phyloP scores from a whole-genome alignment of 768 basidiomycete species.

The Postia placenta region DNA sequence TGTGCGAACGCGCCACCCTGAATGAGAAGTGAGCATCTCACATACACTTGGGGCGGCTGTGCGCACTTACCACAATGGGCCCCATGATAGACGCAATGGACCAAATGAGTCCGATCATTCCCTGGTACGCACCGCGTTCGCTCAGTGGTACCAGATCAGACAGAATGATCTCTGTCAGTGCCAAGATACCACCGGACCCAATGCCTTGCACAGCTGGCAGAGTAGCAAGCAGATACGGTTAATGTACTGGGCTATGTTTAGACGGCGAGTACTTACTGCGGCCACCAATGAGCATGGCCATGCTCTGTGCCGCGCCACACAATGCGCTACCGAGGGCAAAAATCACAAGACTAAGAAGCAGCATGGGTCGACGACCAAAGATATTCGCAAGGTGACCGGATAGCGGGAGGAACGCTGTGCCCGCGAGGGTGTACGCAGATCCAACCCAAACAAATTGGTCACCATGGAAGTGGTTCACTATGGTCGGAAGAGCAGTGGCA shows the following conservation, averaged over 20 bases:
- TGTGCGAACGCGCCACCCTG: conserved; percentile 23
- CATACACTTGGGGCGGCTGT: conserved; percentile 15
- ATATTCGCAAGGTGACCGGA: conserved; percentile 24
- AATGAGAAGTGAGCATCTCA: conserved; percentile 22
- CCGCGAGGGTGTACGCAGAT: conserved; percentile 29
- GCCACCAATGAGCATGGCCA: conserved; percentile 34
- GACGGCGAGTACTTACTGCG: conserved; percentile 14
- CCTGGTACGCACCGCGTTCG: conserved; percentile 28
- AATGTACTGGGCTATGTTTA: neutral
- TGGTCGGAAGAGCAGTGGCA: conserved; percentile 14
- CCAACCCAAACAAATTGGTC: conserved; percentile 21
- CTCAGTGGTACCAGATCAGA: conserved; percentile 21
- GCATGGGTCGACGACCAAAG: conserved; percentile 28
- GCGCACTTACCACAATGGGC: conserved; percentile 23
- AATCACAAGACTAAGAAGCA: conserved; percentile 22
- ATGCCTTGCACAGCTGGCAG: conserved; percentile 27
- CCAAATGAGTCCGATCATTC: conserved; percentile 12
- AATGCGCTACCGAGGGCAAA: conserved; percentile 35
- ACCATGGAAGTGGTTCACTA: conserved; percentile 13
- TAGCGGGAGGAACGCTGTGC: conserved; percentile 29
- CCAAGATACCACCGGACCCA: conserved; percentile 20
- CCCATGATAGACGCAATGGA: conserved; percentile 19
- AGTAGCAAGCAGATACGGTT: no score
- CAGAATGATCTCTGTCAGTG: conserved; percentile 17
- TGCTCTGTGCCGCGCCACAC: conserved; percentile 31